Conservation (phyloP, 805 yeast genomes). For the Teunomyces panamensis region DNA sequence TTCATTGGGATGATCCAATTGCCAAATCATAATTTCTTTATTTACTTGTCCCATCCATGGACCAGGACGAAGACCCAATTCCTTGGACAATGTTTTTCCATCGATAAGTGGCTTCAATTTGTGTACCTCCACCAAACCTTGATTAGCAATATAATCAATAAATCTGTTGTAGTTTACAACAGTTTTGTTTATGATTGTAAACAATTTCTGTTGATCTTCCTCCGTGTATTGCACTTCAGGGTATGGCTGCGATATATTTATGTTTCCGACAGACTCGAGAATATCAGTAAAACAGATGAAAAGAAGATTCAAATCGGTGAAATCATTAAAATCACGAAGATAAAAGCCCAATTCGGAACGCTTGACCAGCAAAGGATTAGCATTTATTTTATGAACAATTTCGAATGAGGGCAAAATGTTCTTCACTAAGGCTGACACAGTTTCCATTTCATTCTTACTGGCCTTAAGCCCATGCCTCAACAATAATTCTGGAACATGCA, state of each 20-base stretch:
- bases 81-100: constrained; percentile 63
- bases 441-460: constrained; percentile 54
- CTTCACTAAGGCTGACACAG: constrained; percentile 44
- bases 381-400: constrained; percentile 17
- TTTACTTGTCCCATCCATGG: constrained; percentile 74
- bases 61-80: constrained; percentile 66
- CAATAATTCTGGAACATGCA: constrained; percentile 47
- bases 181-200: constrained; percentile 3
- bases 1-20: constrained; percentile 66
- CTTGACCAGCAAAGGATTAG: constrained; percentile 16
- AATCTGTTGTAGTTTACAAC: constrained; percentile 31
- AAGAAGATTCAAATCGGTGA: constrained; percentile 46
- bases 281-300: constrained; percentile 35
- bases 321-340: constrained; percentile 51
- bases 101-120: constrained; percentile 64
- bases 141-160: constrained; percentile 25
- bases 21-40: constrained; percentile 65
- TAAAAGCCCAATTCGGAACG: constrained; percentile 62
- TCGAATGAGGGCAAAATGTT: constrained; percentile 18
- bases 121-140: constrained; percentile 43
- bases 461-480: constrained; percentile 69
- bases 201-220: background rate
- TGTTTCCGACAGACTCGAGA: constrained; percentile 9
- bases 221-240: constrained; percentile 3
- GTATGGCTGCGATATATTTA: background rate